phyloP scores from a whole-genome alignment of 768 basidiomycete genomes.

The Leccinum uliginosum region DNA sequence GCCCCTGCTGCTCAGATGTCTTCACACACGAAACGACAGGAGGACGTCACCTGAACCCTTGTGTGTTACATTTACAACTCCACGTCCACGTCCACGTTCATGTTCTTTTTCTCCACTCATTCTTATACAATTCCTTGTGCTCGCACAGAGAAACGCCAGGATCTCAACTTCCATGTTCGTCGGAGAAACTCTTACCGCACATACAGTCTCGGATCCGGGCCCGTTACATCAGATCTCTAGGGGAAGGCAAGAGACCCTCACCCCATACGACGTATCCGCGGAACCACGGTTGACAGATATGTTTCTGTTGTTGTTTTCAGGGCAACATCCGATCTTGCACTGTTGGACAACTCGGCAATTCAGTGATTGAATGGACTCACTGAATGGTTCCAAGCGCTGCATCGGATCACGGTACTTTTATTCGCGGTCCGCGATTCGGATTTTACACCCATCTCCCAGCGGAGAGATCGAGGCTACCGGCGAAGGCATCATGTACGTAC shows the following conservation, averaged over 20 bases:
- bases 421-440: constrained; percentile 9
- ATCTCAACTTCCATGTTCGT: constrained; percentile 4
- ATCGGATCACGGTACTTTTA: not conserved
- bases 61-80: not conserved
- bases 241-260: not conserved
- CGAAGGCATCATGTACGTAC: not conserved
- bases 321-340: constrained; percentile 1
- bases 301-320: not conserved
- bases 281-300: not conserved
- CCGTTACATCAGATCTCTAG: not conserved
- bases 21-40: constrained; percentile 6
- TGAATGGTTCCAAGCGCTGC: not conserved
- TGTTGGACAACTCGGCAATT: not conserved
- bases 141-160: not conserved
- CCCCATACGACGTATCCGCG: not conserved
- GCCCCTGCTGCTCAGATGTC: not conserved
- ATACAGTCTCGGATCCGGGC: not conserved
- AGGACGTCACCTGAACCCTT: not conserved
- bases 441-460: not conserved
- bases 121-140: not conserved
- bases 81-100: not conserved
- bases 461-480: not conserved
- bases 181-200: not conserved
- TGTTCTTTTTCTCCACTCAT: not conserved
- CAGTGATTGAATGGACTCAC: not conserved